These are phyloP conservation scores for Canna indica DNA, from an alignment of 176 grass and related monocot species.

Conservation along the genomic window DNA sequence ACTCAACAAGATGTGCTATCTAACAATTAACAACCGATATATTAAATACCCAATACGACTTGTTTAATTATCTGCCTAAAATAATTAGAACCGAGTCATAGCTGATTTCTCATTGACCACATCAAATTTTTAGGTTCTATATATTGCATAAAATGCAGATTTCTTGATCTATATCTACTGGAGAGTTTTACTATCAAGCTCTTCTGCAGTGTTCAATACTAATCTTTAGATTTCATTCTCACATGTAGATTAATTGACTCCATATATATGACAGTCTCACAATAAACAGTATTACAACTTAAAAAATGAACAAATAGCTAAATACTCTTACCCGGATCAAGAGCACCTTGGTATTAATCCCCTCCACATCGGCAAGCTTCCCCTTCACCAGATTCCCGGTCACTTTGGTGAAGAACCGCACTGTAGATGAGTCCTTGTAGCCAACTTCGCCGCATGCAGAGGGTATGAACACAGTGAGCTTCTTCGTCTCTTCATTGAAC, in stretches of 20 bases:
- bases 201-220: too few relatives aligned
- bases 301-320: too few relatives aligned
- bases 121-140: too few relatives aligned
- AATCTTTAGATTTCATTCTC: too few relatives aligned
- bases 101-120: too few relatives aligned
- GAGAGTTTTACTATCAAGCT: too few relatives aligned
- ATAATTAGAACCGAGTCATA: not conserved
- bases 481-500: constrained; percentile 76
- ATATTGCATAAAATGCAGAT: too few relatives aligned
- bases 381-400: constrained; percentile 85
- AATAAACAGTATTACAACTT: too few relatives aligned
- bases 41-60: not conserved
- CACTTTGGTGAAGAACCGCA: constrained; percentile 78
- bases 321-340: constrained; percentile 88
- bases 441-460: constrained; percentile 75
- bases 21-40: not conserved
- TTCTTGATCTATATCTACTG: too few relatives aligned
- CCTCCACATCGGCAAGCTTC: constrained; percentile 72
- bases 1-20: not conserved
- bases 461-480: constrained; percentile 65
- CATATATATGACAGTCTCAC: not conserved
- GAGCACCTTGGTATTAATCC: constrained; percentile 71
- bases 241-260: not conserved
- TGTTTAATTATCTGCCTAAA: too few relatives aligned
- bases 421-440: constrained; percentile 81